Percentiles rank a stretch among this genome's conserved stretches.
Conservation (phyloP, 2,329 filamentous ascomycete genomes). For the Beauveria sp. region DNA sequence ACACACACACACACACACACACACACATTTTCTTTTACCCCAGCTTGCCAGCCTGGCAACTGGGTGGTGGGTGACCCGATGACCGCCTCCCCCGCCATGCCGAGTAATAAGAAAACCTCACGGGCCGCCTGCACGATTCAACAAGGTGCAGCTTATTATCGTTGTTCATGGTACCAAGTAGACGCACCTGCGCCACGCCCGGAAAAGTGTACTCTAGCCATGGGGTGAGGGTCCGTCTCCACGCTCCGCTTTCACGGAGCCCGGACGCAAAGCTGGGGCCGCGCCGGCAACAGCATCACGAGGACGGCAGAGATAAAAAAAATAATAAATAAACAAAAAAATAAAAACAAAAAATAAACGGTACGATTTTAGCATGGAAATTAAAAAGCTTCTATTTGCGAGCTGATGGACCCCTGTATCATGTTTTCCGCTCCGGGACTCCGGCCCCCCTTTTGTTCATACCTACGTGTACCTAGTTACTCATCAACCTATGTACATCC, state of each 20-base stretch:
- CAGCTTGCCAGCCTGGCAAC: not conserved
- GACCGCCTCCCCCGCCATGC: not conserved
- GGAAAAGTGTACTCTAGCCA: not conserved
- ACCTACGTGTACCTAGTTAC: too few species aligned
- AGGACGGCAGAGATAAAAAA: slow-evolving; percentile 19
- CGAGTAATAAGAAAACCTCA: not conserved
- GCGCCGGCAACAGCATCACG: slow-evolving; percentile 21
- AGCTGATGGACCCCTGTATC: too few species aligned
- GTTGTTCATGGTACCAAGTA: not conserved
- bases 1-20: not conserved
- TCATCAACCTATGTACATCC: too few species aligned
- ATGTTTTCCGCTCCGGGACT: too few species aligned
- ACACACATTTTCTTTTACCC: not conserved
- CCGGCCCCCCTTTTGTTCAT: not conserved
- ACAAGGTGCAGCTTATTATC: not conserved
- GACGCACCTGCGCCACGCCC: not conserved
- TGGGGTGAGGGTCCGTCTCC: not conserved
- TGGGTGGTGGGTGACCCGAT: not conserved
- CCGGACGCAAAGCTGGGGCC: slow-evolving; percentile 8
- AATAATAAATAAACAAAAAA: not conserved
- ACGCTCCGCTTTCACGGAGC: slow-evolving; percentile 9
- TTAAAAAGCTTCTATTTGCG: too few species aligned
- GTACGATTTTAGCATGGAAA: too few species aligned
- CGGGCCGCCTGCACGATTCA: not conserved
- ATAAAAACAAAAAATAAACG: not conserved